A percentile compares a stretch with the other conserved stretches of the same genome.
Evolutionary conservation across 2,329 filamentous ascomycete genomes (phyloP).

Genomic region (Trichoderma sp.): DNA sequence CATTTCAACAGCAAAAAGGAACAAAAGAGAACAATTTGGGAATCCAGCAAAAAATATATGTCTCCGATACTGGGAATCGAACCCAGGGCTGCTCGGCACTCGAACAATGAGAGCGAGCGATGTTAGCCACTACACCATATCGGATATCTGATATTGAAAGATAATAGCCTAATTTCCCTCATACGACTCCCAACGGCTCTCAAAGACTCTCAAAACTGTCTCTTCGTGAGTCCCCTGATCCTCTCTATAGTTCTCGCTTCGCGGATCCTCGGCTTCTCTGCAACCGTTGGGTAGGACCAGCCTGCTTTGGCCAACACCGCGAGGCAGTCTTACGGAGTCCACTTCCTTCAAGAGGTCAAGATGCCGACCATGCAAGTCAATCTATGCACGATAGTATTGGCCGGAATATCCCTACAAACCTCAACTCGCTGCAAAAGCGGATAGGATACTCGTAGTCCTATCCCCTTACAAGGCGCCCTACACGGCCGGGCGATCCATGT

Average conservation of each 20-base stretch:
- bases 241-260: background rate
- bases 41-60: background rate
- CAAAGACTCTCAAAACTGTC: no score
- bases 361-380: background rate
- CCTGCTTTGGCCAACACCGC: background rate
- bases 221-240: background rate
- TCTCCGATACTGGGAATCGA: constrained; percentile 41
- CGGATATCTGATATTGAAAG: constrained; percentile 28
- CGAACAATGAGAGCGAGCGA: constrained; percentile 34
- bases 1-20: background rate
- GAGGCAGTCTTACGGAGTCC: background rate
- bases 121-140: constrained; percentile 43
- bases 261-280: background rate
- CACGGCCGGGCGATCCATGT: background rate
- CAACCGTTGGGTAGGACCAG: background rate
- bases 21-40: background rate
- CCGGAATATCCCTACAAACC: background rate
- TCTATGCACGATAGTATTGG: background rate
- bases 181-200: background rate
- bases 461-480: background rate
- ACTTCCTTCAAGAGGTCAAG: background rate
- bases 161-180: fast-evolving
- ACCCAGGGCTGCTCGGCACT: constrained; percentile 39
- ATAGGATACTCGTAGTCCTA: background rate
- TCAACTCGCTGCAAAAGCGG: background rate